Base-by-base conservation (phyloP, 345 rosid species). In the Pelargonium nanum region DNA sequence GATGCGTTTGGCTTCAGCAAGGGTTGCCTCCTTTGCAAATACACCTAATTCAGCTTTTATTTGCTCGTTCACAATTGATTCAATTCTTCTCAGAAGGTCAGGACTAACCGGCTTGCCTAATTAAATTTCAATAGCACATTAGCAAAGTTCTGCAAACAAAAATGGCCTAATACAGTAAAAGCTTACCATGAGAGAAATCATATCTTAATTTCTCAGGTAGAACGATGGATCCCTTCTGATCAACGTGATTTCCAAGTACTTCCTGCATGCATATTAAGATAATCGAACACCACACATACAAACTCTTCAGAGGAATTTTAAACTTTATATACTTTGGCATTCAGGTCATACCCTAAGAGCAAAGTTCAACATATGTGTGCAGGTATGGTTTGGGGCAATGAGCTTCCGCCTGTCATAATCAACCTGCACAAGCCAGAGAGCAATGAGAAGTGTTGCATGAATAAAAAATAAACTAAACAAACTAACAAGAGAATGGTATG, bases 191-290 rank as follows among this genome's bases (percentile, higher is more conserved):
- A 62, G 95, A 90, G 78, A 94, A 94, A 77, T 94, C 99, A 68
- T 80, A 94, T 79, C 99, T 82, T 71, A 94, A 62, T 66, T 94
- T 94, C 76, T 90, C 99, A 59, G 95, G 96, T 60, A 94, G 95
- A 75, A 94, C 97, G 48, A 90, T 85, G 45, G 99, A 94, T 65
- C 97, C 99, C 75, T 94, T 90, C 80, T 90, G 97, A 72, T 94
- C 97, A 72, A 94, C 82, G 72, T 94, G 99, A 80, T 82, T 72
- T 12, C 97, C 99, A 48, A 94, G 90, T 26, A 89, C 95, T 75
- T 94, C 89, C 99, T 93, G 82, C 61, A 67, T 54, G 68, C 56
- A 68, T 59, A 61, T 45, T 24, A 13, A 25, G 28, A 52, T 45
- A 70, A 69, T 20, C 24, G 40, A 19, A 55, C 28, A 64, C 4